Evolutionary conservation across 768 basidiomycete species (phyloP), one percentile per base, ranked within the genome.

Genomic region (Pleurotus platypus): DNA sequence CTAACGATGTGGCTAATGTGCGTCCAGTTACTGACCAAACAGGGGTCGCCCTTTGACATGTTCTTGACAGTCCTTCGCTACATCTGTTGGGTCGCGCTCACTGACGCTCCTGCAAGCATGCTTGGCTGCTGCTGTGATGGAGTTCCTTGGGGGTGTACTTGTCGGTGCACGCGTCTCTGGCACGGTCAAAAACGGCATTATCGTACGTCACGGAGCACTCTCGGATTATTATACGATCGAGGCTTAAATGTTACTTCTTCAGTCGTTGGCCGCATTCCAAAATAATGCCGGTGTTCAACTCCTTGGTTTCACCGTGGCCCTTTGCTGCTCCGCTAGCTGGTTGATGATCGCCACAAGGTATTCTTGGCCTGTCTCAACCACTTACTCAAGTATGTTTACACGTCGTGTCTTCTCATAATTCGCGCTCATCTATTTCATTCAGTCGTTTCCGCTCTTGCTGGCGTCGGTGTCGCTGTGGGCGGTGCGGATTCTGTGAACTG

Each of bases 1-100:
- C 66, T 8, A 69, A 69, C 50, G 67, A 67, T 66, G 67, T 69
- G n/a, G 66, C 67, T 18, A 67, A 69, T 64, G 66, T 57, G 2
- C 61, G 49, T 35, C 30, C 9, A 35, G 8, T 11, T 35, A 35
- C 11, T 35, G 30, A 8, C 9, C 1, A 35, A 35, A 35, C 9
- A 35, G 11, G 30, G 30, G 3, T 12, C 5, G 9, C 48, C 20
- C 30, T 55, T 39, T 27, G 45, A 24, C 22, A 22, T 45, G 22
- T 35, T 24, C 24, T n/a, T 58, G 20, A 45, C 62, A 63, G 60
- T 58, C 66, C 46, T 65, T 65, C 48, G 64, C 64, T 2, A 65
- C 64, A 7, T 63, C 62, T 46, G 67, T 67, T 22, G 64, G 64
- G 22, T 69, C 67, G 15, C 66, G 65, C 55, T 69, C 67, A 4